Conservation (phyloP, 495 filamentous ascomycete species). For the Penicillium riverlandense region DNA sequence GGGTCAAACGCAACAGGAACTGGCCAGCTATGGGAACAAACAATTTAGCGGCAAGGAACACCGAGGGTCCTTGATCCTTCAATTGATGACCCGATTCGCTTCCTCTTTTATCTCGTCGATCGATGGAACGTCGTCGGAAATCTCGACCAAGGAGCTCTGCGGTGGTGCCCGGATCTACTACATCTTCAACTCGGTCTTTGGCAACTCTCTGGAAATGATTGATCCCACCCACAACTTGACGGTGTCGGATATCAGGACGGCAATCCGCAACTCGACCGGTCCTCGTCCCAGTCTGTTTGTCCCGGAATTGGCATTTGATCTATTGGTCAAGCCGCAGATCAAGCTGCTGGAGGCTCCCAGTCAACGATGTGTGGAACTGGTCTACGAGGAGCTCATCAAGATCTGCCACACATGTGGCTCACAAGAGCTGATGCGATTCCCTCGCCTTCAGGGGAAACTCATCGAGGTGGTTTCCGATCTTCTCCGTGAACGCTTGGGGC, state of each 20-base stretch:
- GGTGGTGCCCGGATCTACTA: conserved; percentile 98
- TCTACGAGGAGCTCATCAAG: conserved; percentile 99
- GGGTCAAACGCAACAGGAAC: conserved; percentile 98
- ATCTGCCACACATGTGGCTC: conserved; percentile 98
- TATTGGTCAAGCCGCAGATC: conserved; percentile 97
- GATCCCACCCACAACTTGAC: conserved; percentile 93
- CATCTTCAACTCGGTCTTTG: conserved; percentile 99
- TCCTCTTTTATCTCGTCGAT: conserved; percentile 98
- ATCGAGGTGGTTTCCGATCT: conserved; percentile 98
- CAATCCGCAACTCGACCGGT: conserved; percentile 96
- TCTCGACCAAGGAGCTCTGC: conserved; percentile 97
- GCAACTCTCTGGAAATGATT: conserved; percentile 91
- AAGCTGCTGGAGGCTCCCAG: conserved; percentile 93
- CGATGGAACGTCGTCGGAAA: conserved; percentile 95
- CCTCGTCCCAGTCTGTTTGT: conserved; percentile 94
- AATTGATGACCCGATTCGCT: conserved; percentile 97
- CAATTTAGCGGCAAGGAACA: conserved; percentile 98
- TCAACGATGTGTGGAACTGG: conserved; percentile 93
- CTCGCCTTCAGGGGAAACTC: conserved; percentile 89
- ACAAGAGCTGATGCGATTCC: conserved; percentile 84
- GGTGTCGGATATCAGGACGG: conserved; percentile 93
- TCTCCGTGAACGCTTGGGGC: conserved; percentile 83
- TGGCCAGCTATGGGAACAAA: conserved; percentile 96
- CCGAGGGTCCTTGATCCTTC: conserved; percentile 85
- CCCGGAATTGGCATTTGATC: conserved; percentile 93